phyloP scores from a whole-genome alignment of 768 basidiomycete species.

The Russula foetens region DNA sequence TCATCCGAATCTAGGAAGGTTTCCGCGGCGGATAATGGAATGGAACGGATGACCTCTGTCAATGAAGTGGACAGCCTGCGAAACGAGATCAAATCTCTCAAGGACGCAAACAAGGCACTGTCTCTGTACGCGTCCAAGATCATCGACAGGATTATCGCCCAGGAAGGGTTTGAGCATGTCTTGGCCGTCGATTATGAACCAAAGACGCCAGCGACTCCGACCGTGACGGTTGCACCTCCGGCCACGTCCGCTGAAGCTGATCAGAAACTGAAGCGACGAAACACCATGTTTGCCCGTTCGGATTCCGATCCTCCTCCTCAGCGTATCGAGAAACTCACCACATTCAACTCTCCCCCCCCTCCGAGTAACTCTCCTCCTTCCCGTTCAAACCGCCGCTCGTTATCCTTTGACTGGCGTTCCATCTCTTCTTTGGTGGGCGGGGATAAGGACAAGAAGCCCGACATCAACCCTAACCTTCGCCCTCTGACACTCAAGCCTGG shows the following conservation, averaged over 20 bases:
- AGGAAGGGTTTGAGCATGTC: slow-evolving; percentile 96
- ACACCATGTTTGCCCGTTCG: slow-evolving; percentile 40
- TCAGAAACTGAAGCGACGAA: slow-evolving; percentile 52
- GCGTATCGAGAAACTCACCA: slow-evolving; percentile 27
- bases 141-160: slow-evolving; percentile 91
- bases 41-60: slow-evolving; percentile 36
- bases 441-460: slow-evolving; percentile 68
- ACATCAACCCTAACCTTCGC: slow-evolving; percentile 44
- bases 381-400: slow-evolving; percentile 53
- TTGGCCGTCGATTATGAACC: slow-evolving; percentile 87
- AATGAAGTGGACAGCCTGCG: slow-evolving; percentile 70
- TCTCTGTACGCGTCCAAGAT: slow-evolving; percentile 96
- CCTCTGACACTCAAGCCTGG: slow-evolving; percentile 71
- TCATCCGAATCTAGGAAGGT: slow-evolving; percentile 26
- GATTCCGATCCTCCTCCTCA: slow-evolving; percentile 32
- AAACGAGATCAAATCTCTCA: slow-evolving; percentile 83
- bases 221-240: slow-evolving; percentile 31
- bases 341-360: slow-evolving; percentile 26
- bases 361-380: slow-evolving; percentile 21
- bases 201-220: slow-evolving; percentile 42
- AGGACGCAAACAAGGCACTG: slow-evolving; percentile 93
- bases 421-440: slow-evolving; percentile 60
- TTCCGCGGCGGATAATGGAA: slow-evolving; percentile 30
- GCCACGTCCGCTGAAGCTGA: slow-evolving; percentile 25
- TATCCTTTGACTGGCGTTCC: slow-evolving; percentile 79